phyloP scores from a whole-genome alignment of 495 filamentous ascomycete species.

The Massariosphaeria phaeospora region DNA sequence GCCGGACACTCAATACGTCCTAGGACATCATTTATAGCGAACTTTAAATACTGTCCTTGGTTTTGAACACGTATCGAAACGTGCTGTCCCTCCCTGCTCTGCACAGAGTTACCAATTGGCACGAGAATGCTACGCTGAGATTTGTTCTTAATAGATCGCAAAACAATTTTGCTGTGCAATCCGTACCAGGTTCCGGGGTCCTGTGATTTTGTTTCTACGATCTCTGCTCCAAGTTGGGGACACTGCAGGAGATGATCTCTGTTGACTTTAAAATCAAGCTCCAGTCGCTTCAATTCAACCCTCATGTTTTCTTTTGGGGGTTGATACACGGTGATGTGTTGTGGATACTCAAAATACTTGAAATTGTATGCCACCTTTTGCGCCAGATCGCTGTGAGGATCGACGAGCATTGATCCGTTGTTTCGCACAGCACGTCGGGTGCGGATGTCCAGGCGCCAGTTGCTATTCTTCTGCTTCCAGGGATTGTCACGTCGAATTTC shows the following conservation, averaged over 20 bases:
- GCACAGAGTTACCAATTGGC: conserved; percentile 16
- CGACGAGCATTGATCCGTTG: conserved; percentile 15
- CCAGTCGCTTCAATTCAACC: conserved; percentile 34
- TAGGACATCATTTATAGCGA: conserved; percentile 30
- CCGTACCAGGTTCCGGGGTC: conserved; percentile 50
- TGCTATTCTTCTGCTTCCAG: conserved; percentile 26
- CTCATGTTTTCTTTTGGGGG: conserved; percentile 3
- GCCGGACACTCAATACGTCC: conserved; percentile 35
- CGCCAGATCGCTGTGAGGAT: conserved; percentile 26
- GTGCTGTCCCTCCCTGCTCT: conserved; percentile 34
- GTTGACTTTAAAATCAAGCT: conserved; percentile 36
- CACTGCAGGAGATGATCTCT: conserved; percentile 22
- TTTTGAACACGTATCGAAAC: conserved; percentile 33
- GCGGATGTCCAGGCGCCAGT: conserved; percentile 36
- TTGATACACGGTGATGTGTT: conserved; percentile 26
- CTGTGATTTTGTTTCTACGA: conserved; percentile 32
- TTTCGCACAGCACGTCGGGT: conserved; percentile 15
- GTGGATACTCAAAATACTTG: conserved; percentile 27
- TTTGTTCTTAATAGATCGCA: conserved; percentile 39
- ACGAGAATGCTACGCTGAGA: conserved; percentile 37
- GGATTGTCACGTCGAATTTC: conserved; percentile 30
- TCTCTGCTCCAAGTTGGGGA: conserved; percentile 31
- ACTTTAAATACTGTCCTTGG: conserved; percentile 41
- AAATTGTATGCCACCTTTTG: conserved; percentile 22
- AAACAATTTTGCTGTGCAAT: conserved; percentile 45